Conservation (phyloP, 192 early-diverging fungal species). For the Gaertneriomyces sp. region DNA sequence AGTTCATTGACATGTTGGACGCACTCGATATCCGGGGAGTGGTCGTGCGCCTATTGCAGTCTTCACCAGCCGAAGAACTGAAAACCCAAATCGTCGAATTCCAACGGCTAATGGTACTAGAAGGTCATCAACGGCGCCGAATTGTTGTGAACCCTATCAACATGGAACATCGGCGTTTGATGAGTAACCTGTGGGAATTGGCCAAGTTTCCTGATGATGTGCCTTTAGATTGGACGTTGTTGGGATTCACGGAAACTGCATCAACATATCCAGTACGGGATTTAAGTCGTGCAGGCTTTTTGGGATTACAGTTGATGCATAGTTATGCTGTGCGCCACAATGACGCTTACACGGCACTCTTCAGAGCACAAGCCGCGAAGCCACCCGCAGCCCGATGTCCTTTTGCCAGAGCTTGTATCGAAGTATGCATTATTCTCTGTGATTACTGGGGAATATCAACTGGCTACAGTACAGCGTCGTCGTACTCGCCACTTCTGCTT, state of each 20-base stretch:
- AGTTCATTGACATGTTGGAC: constrained; percentile 51
- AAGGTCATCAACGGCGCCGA: constrained; percentile 51
- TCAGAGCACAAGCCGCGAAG: constrained; percentile 28
- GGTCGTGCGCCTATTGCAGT: constrained; percentile 45
- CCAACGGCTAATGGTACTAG: constrained; percentile 58
- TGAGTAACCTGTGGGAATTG: constrained; percentile 56
- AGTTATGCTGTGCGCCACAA: constrained; percentile 40
- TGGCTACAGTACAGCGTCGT: constrained; percentile 60
- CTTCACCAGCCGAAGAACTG: constrained; percentile 60
- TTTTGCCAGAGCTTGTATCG: constrained; percentile 57
- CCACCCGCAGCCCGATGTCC: constrained; percentile 43
- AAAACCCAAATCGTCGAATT: constrained; percentile 59
- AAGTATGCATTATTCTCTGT: constrained; percentile 63
- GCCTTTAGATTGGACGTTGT: constrained; percentile 52
- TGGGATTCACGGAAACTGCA: constrained; percentile 62
- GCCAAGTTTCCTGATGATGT: constrained; percentile 43
- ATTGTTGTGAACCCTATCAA: constrained; percentile 48
- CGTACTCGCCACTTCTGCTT: constrained; percentile 64
- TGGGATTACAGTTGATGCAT: constrained; percentile 64
- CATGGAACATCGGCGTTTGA: constrained; percentile 43
- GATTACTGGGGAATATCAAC: constrained; percentile 69
- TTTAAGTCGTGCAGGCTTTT: constrained; percentile 55
- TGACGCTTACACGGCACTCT: background rate
- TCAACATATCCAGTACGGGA: constrained; percentile 56
- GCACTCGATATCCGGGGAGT: constrained; percentile 44